These are phyloP conservation scores for Cladosporium oxysporum DNA, from an alignment of 2,329 filamentous ascomycete species.

Conservation along the genomic window DNA sequence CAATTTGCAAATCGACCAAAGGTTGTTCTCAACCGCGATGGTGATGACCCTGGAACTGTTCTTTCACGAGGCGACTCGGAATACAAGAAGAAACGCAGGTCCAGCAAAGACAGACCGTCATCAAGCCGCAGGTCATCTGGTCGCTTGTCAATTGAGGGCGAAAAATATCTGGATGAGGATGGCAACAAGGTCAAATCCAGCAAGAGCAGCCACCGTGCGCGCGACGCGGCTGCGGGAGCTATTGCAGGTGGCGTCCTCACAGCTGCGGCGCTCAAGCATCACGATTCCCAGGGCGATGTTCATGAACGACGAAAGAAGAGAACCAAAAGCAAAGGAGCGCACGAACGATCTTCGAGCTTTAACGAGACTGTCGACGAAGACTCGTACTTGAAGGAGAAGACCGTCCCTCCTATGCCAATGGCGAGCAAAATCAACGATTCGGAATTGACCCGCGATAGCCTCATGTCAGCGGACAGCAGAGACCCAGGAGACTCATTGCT, in stretches of 20 bases:
- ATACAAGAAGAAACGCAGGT: conserved; percentile 56
- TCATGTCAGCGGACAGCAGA: conserved; percentile 78
- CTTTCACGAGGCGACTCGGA: conserved; percentile 57
- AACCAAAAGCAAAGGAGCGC: conserved; percentile 51
- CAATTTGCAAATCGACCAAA: conserved; percentile 61
- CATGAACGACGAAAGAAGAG: conserved; percentile 48
- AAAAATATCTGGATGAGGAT: conserved; percentile 41
- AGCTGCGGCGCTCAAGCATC: conserved; percentile 62
- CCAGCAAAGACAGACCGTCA: conserved; percentile 45
- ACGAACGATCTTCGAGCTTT: conserved; percentile 53
- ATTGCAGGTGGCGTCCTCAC: conserved; percentile 61
- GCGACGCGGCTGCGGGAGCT: conserved; percentile 58
- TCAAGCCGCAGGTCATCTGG: conserved; percentile 32
- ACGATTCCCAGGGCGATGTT: conserved; percentile 64
- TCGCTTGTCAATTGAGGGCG: conserved; percentile 28
- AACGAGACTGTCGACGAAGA: conserved; percentile 55
- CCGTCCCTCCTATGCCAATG: conserved; percentile 79
- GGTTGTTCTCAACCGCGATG: conserved; percentile 60
- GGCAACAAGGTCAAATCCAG: conserved; percentile 56
- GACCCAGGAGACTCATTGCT: conserved; percentile 61
- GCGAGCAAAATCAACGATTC: conserved; percentile 84
- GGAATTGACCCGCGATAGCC: conserved; percentile 83
- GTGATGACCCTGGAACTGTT: conserved; percentile 59
- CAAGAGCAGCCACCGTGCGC: conserved; percentile 47
- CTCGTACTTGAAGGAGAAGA: conserved; percentile 43